These are phyloP conservation scores for Phialophora verrucosa DNA, from an alignment of 2,329 filamentous ascomycete species.

Conservation along the genomic window DNA sequence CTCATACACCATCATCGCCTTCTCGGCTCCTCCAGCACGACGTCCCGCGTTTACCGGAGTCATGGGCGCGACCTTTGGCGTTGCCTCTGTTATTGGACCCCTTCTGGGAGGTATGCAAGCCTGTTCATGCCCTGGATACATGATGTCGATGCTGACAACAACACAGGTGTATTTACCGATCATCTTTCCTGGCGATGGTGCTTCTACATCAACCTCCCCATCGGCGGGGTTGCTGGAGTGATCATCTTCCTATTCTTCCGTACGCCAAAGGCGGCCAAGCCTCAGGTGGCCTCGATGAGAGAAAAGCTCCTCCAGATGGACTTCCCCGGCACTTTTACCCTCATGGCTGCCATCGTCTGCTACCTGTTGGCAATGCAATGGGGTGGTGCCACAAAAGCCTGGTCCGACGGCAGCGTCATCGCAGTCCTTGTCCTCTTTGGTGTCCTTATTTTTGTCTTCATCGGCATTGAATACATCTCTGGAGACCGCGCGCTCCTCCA, in stretches of 20 bases:
- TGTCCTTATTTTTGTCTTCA: slow-evolving; percentile 46
- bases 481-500: slow-evolving; percentile 51
- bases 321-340: slow-evolving; percentile 48
- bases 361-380: slow-evolving; percentile 56
- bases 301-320: slow-evolving; percentile 56
- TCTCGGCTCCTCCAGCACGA: slow-evolving; percentile 52
- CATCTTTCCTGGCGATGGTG: slow-evolving; percentile 46
- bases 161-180: slow-evolving; percentile 41
- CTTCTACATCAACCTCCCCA: slow-evolving; percentile 47
- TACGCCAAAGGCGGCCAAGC: slow-evolving; percentile 38
- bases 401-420: slow-evolving; percentile 51
- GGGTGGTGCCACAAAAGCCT: slow-evolving; percentile 48
- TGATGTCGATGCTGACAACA: background rate
- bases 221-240: slow-evolving; percentile 41
- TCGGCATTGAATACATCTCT: slow-evolving; percentile 45
- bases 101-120: slow-evolving; percentile 37
- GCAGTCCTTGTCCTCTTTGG: slow-evolving; percentile 53
- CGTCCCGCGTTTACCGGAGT: slow-evolving; percentile 55
- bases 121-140: background rate
- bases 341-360: slow-evolving; percentile 49
- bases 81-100: slow-evolving; percentile 42
- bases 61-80: slow-evolving; percentile 41
- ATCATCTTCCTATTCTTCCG: slow-evolving; percentile 43
- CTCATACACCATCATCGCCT: slow-evolving; percentile 54
- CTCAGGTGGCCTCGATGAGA: slow-evolving; percentile 38